Percentiles rank a stretch among this genome's conserved stretches.
These are phyloP conservation scores for Maudiozyma saulgeensis DNA, from an alignment of 805 yeast species.

Conservation along the genomic window DNA sequence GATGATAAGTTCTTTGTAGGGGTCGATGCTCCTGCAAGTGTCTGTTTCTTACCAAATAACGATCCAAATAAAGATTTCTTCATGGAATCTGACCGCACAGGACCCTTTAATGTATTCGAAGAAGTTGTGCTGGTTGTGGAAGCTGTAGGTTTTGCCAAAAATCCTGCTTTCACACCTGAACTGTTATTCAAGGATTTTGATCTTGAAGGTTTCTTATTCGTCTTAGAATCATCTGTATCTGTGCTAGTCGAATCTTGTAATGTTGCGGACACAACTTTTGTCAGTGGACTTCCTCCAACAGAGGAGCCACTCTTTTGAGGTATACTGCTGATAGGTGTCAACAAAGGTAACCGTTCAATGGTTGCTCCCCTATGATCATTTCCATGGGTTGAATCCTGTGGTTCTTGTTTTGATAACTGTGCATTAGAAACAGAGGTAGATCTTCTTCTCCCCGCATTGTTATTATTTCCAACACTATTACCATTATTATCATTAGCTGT, in stretches of 20 bases:
- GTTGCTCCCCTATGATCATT: neutral
- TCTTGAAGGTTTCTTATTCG: neutral
- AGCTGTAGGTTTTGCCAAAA: neutral
- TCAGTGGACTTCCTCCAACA: neutral
- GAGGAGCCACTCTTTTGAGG: neutral
- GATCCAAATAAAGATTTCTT: conserved; percentile 23
- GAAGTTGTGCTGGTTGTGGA: conserved; percentile 15
- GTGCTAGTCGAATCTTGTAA: neutral
- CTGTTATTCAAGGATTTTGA: neutral
- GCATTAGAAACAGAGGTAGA: conserved; percentile 16
- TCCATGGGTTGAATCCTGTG: neutral
- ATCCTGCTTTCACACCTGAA: neutral
- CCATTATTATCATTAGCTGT: neutral
- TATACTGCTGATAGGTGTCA: neutral
- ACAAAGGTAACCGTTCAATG: neutral
- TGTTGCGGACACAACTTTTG: neutral
- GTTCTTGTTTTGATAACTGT: conserved; percentile 5
- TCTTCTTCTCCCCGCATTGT: conserved; percentile 7
- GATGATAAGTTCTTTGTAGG: neutral
- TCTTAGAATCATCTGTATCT: neutral
- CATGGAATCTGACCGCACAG: neutral
- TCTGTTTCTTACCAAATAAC: conserved; percentile 16
- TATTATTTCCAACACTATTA: neutral
- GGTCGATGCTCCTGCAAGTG: conserved; percentile 1
- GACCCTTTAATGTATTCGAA: neutral